Evolutionary conservation across 768 basidiomycete genomes (phyloP).

Genomic region (Lactarius sanguifluus): DNA sequence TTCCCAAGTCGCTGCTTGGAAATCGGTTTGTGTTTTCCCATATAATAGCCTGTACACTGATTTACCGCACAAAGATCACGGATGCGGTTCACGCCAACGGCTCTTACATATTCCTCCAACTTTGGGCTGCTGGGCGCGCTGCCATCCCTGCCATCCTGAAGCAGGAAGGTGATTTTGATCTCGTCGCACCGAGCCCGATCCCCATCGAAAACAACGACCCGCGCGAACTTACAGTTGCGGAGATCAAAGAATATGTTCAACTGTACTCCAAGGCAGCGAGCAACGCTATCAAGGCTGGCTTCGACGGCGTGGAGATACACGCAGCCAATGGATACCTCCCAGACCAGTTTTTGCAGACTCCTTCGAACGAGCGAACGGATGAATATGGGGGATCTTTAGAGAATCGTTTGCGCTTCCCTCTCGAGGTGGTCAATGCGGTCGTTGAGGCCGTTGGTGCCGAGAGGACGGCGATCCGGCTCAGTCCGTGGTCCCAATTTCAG

Average conservation of each 20-base stretch:
- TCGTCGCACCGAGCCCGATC: conserved; percentile 35
- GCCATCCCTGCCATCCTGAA: conserved; percentile 39
- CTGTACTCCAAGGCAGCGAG: conserved; percentile 37
- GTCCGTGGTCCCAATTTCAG: conserved; percentile 37
- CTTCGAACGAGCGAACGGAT: conserved; percentile 43
- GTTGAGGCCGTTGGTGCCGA: conserved; percentile 40
- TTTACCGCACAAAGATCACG: conserved; percentile 44
- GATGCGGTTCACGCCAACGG: conserved; percentile 56
- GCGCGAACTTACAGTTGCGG: conserved; percentile 33
- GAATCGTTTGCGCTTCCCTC: conserved; percentile 43
- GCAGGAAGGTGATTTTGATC: conserved; percentile 38
- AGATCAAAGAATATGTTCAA: conserved; percentile 32
- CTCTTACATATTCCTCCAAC: conserved; percentile 53
- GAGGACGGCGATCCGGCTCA: conserved; percentile 40
- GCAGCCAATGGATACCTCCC: conserved; percentile 32
- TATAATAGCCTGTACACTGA: not conserved
- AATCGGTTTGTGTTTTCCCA: conserved; percentile 36
- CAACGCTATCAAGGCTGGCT: conserved; percentile 41
- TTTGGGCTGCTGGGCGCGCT: conserved; percentile 55
- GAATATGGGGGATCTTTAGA: conserved; percentile 48
- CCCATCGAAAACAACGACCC: conserved; percentile 36
- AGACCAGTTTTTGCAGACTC: conserved; percentile 41
- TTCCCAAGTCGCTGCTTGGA: conserved; percentile 57
- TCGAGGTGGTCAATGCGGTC: conserved; percentile 42
- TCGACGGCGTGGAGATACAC: conserved; percentile 46